Base-by-base conservation (phyloP, 2,329 filamentous ascomycete species). In the Trichothecium roseum region DNA sequence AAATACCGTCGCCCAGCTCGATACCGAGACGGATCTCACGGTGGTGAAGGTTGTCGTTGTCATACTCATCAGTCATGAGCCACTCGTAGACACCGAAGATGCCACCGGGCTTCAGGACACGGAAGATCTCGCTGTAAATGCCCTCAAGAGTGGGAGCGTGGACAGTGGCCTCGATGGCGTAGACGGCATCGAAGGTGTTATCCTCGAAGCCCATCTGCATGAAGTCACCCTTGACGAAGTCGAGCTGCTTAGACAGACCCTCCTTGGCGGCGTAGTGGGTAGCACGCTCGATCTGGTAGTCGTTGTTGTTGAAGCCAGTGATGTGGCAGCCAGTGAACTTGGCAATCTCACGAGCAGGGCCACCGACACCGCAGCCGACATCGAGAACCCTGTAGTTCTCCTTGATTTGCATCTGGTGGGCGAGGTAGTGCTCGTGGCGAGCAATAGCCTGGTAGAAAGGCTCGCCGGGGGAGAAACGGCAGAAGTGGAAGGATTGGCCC, bases 171-270 rank as follows among this genome's bases (percentile, higher is more conserved):
- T 98, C 91, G 48, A 98, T 96, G 36, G 88, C 89, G 56, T 96
- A 96, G 36, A 95, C 85, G 38, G 86, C 87, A 50, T 96, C 91
- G 60, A 96, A 96, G 15, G 69, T 76, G 69, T 93, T 85, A 54
- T 91, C 84, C 32, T 84, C 80, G 68, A 96, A 96, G 16, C 79
- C 79, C 85, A 96, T 94, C 78, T 94, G 86, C 89, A 96, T 96
- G 59, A 98, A 98, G 55, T 96, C 89, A 36, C 88, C 89, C 74
- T 96, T 95, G 54, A 86, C 81, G 51, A 86, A 96, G 43, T 72
- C 72, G 46, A 94, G 66, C 66, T 94, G 86, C 52, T 84, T 61
- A 2, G 80, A 72, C 35, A 96, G 68, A 35, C 81, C 80, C 63
- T 94, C 85, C 62, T 86, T 85, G 42, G 72, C 63, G 3, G 88